Evolutionary conservation across 1,284 basidiomycete species (phyloP), one percentile per base, ranked within the genome.

Genomic region (Athelia psychrophila): DNA sequence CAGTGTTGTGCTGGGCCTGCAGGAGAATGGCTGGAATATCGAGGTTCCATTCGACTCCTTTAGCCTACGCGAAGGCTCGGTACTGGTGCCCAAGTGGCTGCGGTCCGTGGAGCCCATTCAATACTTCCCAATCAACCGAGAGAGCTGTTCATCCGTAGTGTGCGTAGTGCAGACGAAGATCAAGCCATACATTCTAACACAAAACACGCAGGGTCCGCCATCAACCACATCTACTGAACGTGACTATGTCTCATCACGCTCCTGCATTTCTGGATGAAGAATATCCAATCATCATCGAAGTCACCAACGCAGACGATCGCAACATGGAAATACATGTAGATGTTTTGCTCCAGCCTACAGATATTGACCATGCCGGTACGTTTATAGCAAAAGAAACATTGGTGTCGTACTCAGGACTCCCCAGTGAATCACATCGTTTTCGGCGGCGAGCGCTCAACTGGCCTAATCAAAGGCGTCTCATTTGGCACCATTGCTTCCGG

Each of bases 261-360:
- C 84, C 86, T 0, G 91, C 91, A 0, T 91, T 87, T 65, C 67
- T 94, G 22, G 84, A 87, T 53, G 93, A 95, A 64, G 75, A 80
- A 35, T 88, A 88, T 60, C 83, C 87, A 0, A 83, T 95, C 55
- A 64, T 65, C 16, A 72, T 95, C 35, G 74, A 80, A 36, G 75
- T 94, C 13, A 78, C 70, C 5, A 94, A 92, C 61, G 62, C 71
- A 3, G 92, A 95, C 63, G 78, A 80, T 24, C 73, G 81, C 18
- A 76, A 81, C 19, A 67, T 95, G 19, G 79, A 86, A 5, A 68
- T 91, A n/a, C 66, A 76, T 3, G 71, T 93, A 6, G 88, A 91
- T 54, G 79, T 89, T 2, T 74, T 93, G 47, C 66, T 95, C 32
- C 91, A 93, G 54, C 91, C 92, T 2, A 80, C 83, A 1, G 88